Evolutionary conservation across 202 grass and related monocot species (phyloP), one percentile per base, ranked within the genome.

Genomic region (Schoenoplectus triqueter): DNA sequence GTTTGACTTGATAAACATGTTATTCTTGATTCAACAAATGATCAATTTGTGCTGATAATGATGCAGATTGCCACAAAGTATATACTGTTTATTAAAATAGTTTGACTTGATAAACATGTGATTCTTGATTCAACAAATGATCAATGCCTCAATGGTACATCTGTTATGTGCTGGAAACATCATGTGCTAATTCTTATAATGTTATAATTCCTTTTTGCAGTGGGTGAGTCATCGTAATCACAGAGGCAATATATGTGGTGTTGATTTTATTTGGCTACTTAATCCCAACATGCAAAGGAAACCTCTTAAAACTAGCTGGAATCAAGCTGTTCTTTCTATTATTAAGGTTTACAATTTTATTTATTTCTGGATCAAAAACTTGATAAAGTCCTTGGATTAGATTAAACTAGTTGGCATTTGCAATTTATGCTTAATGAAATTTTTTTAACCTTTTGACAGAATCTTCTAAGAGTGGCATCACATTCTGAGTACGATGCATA

Each of bases 141-240:
- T 78, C 0, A 61, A 42, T 22, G 7, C 20, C 44, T 78, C 0
- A 61, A 42, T 22, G 7, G 50, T 61, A 61, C 55, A 61, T 61
- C 21, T 78, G 74, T 78, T 17, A 44, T 61, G 14, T 61, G 22
- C 22, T 59, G 14, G 74, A 17, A 42, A 60, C 6, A 57, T 84
- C 90, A 39, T 20, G 46, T 86, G 64, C 69, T 86, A 76, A 82
- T 65, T 82, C 48, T 84, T 42, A 60, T 76, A 75, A 65, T 82
- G 10, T 83, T 19, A 52, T 57, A 69, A 65, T 87, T 78, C 83
- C 68, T 72, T 56, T 56, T 50, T 66, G 52, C 78, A 95, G 93
- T 95, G 93, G 93, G 93, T 95, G 50, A 95, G 93, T 84, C 93
- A 95, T 86, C 87, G 90, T 50, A 95, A 95, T 84, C 93, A 95